A percentile compares a stretch with the other conserved stretches of the same genome.
phyloP scores from a whole-genome alignment of 495 filamentous ascomycete species.

The Trichoderma asperelloides region DNA sequence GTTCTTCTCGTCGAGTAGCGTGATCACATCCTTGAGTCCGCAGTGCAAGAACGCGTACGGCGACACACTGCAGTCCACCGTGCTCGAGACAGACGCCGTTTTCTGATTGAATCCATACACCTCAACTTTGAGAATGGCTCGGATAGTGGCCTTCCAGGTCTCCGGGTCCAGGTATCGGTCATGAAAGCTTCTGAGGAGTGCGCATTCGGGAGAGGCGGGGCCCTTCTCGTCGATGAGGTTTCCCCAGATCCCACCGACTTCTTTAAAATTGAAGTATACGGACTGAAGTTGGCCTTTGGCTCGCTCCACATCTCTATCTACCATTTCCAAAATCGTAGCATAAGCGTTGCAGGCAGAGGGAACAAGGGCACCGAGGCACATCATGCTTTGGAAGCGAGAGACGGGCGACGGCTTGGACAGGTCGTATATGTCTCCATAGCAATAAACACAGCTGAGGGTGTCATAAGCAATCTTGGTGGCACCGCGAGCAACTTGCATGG shows the following conservation, averaged over 20 bases:
- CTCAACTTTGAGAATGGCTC: constrained; percentile 42
- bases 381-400: constrained; percentile 49
- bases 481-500: constrained; percentile 48
- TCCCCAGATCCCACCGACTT: constrained; percentile 40
- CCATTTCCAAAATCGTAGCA: constrained; percentile 33
- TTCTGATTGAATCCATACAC: constrained; percentile 37
- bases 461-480: constrained; percentile 47
- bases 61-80: constrained; percentile 2
- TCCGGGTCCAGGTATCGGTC: constrained; percentile 32
- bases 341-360: constrained; percentile 55
- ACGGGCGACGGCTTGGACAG: constrained; percentile 22
- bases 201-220: constrained; percentile 13
- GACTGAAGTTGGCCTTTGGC: constrained; percentile 30
- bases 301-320: constrained; percentile 31
- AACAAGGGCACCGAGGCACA: constrained; percentile 57
- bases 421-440: constrained; percentile 35
- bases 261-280: constrained; percentile 33
- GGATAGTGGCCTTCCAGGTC: constrained; percentile 40
- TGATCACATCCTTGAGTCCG: constrained; percentile 44
- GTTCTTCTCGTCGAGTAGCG: constrained; percentile 39
- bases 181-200: constrained; percentile 16
- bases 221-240: constrained; percentile 6
- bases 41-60: constrained; percentile 16
- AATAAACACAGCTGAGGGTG: constrained; percentile 50
- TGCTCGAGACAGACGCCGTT: background rate